Base-by-base conservation (phyloP, 352 stramenopile species). In the Thraustotheca clavata region DNA sequence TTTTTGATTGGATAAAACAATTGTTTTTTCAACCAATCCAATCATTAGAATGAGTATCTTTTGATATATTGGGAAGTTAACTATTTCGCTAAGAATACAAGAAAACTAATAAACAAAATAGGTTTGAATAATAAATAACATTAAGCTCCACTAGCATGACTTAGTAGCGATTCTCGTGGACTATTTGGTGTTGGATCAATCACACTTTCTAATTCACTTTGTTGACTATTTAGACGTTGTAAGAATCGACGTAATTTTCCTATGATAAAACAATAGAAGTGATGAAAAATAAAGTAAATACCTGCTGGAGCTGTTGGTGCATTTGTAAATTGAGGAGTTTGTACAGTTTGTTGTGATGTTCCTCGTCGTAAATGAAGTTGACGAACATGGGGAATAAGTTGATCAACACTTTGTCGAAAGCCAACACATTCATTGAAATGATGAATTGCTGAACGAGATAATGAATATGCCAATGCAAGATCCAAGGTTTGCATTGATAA, bases 361-460 rank as follows among this genome's bases (percentile, higher is more conserved):
- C n/a, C n/a, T 52, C 27, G 39, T 46, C 24, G 11, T 14, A 43
- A 46, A n/a, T 65, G 57, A 11, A 65, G 39, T n/a, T 50, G 35
- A 18, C 72, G 72, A 39, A 88, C 36, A 34, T 77, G 72, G 18
- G 68, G 74, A 5, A 76, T 70, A 3, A 93, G 76, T 34, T 75
- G 68, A 35, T 87, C 77, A 5, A 87, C 52, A 46, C 83, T 93
- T 54, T 93, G 77, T 18, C 85, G 73, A 46, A 83, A 91, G 29
- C 83, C 83, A 27, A 93, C 73, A 8, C 80, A 88, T 41, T 75
- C 72, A 55, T 91, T 91, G 55, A 93, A 88, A 46, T 93, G 83
- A 40, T 91, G 80, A 27, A 91, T 68, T 43, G 86, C 67, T 27
- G 77, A 87, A 3, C 83, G 73, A 16, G 81, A 88, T 50, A 93